Percentiles rank a stretch among this genome's conserved stretches.
Conservation (phyloP, 768 basidiomycete genomes). For the Austroboletus eburneus region DNA sequence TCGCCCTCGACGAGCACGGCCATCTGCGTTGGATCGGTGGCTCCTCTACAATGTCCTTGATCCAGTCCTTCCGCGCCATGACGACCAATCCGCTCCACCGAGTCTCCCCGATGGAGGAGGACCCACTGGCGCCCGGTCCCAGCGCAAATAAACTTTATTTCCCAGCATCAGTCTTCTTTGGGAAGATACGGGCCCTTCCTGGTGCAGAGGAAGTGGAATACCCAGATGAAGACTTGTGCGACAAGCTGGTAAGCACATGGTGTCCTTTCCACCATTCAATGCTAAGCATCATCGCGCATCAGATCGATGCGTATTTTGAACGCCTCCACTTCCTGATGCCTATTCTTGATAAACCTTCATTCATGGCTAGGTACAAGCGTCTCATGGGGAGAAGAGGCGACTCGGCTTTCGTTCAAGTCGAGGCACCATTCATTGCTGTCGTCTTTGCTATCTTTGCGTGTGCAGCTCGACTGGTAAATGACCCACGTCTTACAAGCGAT, state of each 20-base stretch:
- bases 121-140: slow-evolving; percentile 72
- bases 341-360: slow-evolving; percentile 80
- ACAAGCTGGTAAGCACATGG: slow-evolving; percentile 65
- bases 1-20: slow-evolving; percentile 85
- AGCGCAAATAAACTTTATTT: slow-evolving; percentile 85
- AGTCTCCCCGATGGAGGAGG: slow-evolving; percentile 81
- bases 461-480: slow-evolving; percentile 73
- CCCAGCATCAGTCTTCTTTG: slow-evolving; percentile 83
- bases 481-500: slow-evolving; percentile 59
- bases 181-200: slow-evolving; percentile 78
- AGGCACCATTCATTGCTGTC: slow-evolving; percentile 76
- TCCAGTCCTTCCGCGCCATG: slow-evolving; percentile 78
- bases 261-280: slow-evolving; percentile 11
- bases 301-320: slow-evolving; percentile 87
- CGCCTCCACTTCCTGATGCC: slow-evolving; percentile 88
- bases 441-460: slow-evolving; percentile 91
- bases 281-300: slow-evolving; percentile 22
- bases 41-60: slow-evolving; percentile 88
- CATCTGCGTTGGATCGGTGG: slow-evolving; percentile 92
- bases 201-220: slow-evolving; percentile 84
- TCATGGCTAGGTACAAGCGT: slow-evolving; percentile 63
- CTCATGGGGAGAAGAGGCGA: slow-evolving; percentile 72
- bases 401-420: slow-evolving; percentile 45
- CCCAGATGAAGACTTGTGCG: slow-evolving; percentile 78
- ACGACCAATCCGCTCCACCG: slow-evolving; percentile 72